Conservation (phyloP, 2,329 filamentous ascomycete genomes). For the Exophiala calicioides region DNA sequence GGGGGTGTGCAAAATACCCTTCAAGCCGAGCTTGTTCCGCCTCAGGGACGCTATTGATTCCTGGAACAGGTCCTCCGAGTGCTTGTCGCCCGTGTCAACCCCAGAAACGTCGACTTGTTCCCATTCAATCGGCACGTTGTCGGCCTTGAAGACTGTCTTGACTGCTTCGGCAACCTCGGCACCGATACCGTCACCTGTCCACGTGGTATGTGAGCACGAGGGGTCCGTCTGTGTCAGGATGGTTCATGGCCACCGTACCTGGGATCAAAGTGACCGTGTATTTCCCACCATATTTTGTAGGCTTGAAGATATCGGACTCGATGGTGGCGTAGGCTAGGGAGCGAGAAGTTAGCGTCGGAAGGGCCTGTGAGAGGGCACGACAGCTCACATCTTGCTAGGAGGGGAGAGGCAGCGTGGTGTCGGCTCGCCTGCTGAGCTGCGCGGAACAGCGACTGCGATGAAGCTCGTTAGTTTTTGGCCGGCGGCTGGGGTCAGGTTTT, state of each 20-base stretch:
- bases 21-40: slow-evolving; percentile 98
- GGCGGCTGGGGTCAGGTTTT: background rate
- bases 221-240: background rate
- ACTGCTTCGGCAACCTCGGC: slow-evolving; percentile 97
- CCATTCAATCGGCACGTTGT: slow-evolving; percentile 98
- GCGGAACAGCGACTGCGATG: slow-evolving; percentile 30
- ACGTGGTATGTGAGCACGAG: slow-evolving; percentile 11
- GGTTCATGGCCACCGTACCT: slow-evolving; percentile 56
- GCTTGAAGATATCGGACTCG: slow-evolving; percentile 96
- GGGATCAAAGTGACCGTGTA: slow-evolving; percentile 99
- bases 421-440: slow-evolving; percentile 25
- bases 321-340: slow-evolving; percentile 63
- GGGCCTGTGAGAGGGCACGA: background rate
- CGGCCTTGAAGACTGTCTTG: slow-evolving; percentile 99
- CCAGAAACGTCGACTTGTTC: slow-evolving; percentile 96
- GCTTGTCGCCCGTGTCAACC: slow-evolving; percentile 79
- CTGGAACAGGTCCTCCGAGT: slow-evolving; percentile 91
- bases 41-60: slow-evolving; percentile 93
- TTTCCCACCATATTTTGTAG: slow-evolving; percentile 94
- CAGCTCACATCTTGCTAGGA: slow-evolving; percentile 29
- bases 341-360: slow-evolving; percentile 2
- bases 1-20: slow-evolving; percentile 98
- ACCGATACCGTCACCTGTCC: slow-evolving; percentile 84
- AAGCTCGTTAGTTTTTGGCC: slow-evolving; percentile 15
- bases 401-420: slow-evolving; percentile 19